phyloP scores from a whole-genome alignment of 1,284 basidiomycete genomes.

The Trichosporon sp. region DNA sequence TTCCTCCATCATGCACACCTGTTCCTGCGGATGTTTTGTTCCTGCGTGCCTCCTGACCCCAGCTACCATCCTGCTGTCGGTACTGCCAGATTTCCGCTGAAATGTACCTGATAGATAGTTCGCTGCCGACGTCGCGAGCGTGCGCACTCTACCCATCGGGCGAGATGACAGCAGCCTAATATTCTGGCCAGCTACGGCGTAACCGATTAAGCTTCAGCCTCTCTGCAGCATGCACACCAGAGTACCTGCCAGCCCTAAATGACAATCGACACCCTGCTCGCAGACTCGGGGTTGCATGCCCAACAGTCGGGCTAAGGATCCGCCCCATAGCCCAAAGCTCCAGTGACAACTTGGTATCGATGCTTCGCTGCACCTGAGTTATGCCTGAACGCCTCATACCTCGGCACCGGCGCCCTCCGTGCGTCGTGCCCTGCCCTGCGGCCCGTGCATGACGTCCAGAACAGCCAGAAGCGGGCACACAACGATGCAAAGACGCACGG shows the following conservation, averaged over 20 bases:
- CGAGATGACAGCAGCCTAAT: background rate
- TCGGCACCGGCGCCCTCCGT: conserved; percentile 1
- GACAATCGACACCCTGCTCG: background rate
- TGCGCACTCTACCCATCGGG: background rate
- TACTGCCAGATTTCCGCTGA: too few relatives aligned
- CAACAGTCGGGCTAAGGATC: background rate
- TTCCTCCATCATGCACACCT: background rate
- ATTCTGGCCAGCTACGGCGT: background rate
- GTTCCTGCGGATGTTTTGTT: background rate
- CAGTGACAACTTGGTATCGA: background rate
- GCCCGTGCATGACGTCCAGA: background rate
- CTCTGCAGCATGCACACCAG: background rate
- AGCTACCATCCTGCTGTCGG: background rate
- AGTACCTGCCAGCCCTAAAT: conserved; percentile 1
- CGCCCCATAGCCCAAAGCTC: too few relatives aligned
- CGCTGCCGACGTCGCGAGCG: background rate
- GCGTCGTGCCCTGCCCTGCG: background rate
- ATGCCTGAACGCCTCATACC: background rate
- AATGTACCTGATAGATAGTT: background rate
- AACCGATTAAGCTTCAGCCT: background rate
- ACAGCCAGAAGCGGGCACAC: background rate
- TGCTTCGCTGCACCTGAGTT: too few relatives aligned
- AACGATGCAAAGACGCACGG: background rate
- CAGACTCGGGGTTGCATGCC: background rate
- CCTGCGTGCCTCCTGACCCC: background rate